Base-by-base conservation (phyloP, 2,329 filamentous ascomycete species). In the Stemphylium beticola region DNA sequence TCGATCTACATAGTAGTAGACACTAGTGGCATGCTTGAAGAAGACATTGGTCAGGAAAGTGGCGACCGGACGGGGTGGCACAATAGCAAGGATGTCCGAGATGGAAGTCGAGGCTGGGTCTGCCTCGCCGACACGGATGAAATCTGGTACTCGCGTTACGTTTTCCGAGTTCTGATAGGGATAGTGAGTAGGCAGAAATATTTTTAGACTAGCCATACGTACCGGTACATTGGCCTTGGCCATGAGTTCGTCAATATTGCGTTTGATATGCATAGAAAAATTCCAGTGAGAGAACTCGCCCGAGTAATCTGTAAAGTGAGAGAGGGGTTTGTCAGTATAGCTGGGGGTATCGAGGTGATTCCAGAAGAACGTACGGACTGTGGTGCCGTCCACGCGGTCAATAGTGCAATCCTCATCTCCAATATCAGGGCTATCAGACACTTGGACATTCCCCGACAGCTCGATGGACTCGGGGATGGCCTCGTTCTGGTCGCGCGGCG, bases 1-100 rank as follows among this genome's bases (percentile, higher is more conserved):
- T 55, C 75, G 72, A 58, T 78, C 76, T 3, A 79, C 71, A 43
- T 77, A 79, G 45, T 76, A 79, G 52, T 78, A 78, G 43, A 77
- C 76, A 7, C 75, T 78, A 42, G 75, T 71, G 11, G 76, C 76
- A 59, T 78, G 76, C 49, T 77, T 78, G 61, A 78, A 78, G 56
- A 78, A 78, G 22, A 75, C 74, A 36, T 77, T 74, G 14, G 77
- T 68, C 15, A 79, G 65, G 41, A 78, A 79, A 22, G 78, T 72
- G 15, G 77, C 74, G 18, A 61, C 53, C 10, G 46, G 44, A n/a
- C 53, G 56, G 22, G 56, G 52, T 5, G 58, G 58, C 18, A 61
- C 20, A 22, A 38, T 17, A 15, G 41, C 49, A 32, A 57, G 41
- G 2, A 55, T 56, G 24, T 59, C 52, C 22, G 41, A 31, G 7